Evolutionary conservation across 164 flowering plant genomes (phyloP), one percentile per base, ranked within the genome.

Genomic region (Annona squamosa): DNA sequence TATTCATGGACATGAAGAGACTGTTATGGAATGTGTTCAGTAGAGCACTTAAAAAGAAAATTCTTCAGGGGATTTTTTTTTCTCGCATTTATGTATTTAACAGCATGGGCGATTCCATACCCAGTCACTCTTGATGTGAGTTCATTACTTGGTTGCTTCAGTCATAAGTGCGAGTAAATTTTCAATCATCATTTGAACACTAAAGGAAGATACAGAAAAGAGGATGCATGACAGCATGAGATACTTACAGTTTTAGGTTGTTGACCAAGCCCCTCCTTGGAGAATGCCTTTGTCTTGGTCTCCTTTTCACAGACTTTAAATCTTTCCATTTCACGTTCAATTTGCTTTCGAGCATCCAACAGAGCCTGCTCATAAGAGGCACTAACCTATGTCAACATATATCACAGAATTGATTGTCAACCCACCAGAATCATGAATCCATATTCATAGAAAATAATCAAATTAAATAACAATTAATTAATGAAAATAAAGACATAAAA

Each of bases 331-430:
- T 96, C 99, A 57, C 94, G 89, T 82, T 96, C 99, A 72, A 96
- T 96, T 44, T 71, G 90, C 82, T 96, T 96, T 3, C 99, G 97
- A 76, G 99, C 92, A 89, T 96, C 99, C 86, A 96, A 81, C 82
- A 96, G 86, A 80, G 97, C 95, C 92, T 96, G 98, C 93, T 96
- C 99, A 87, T 96, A 96, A 81, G 99, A 92, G 81, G 98, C 98
- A 91, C 98, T 92, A 85, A 93, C 96, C 99, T 96, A 86, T 81
- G 87, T 87, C 90, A 90, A 88, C 84, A 89, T 79, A 80, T 85
- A 76, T 73, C 77, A 85, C 76, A 72, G 76, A 68, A 78, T 46
- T 6, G 71, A 74, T 37, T 69, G 76, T 70, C 69, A 75, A 74
- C 68, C 47, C 37, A 26, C 46, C 71, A 57, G 61, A 73, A 67